These are phyloP conservation scores for Torulaspora indica DNA, from an alignment of 805 yeast genomes.

Conservation along the genomic window DNA sequence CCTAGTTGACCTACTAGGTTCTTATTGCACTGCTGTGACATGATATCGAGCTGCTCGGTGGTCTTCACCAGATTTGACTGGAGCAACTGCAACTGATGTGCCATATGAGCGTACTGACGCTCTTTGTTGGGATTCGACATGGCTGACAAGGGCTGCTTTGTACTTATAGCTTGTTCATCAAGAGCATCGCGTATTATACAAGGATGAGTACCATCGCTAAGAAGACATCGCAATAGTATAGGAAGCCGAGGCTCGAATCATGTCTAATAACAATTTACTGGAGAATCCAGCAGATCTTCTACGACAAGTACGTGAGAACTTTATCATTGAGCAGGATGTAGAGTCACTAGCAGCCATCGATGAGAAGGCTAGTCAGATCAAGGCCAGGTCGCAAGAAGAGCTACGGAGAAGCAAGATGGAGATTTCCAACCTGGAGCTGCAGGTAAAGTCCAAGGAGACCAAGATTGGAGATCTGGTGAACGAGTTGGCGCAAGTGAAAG, in stretches of 20 bases:
- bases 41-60: slow-evolving; percentile 24
- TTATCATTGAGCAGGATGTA: slow-evolving; percentile 29
- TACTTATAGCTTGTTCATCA: neutral
- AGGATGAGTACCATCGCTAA: neutral
- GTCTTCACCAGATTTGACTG: slow-evolving; percentile 29
- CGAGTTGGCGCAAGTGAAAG: slow-evolving; percentile 14
- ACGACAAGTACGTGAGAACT: slow-evolving; percentile 25
- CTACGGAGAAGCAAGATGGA: slow-evolving; percentile 10
- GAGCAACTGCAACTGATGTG: slow-evolving; percentile 28
- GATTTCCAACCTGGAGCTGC: slow-evolving; percentile 9
- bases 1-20: slow-evolving; percentile 34
- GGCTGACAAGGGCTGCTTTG: neutral
- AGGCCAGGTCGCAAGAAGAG: slow-evolving; percentile 7
- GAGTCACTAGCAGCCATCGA: slow-evolving; percentile 14
- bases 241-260: neutral
- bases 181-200: neutral
- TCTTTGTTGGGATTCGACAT: slow-evolving; percentile 28
- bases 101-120: slow-evolving; percentile 33
- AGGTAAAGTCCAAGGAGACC: slow-evolving; percentile 10
- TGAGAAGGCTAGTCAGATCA: slow-evolving; percentile 16
- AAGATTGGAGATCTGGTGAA: slow-evolving; percentile 9
- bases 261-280: slow-evolving; percentile 17
- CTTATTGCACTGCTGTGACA: slow-evolving; percentile 33
- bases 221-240: neutral
- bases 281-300: slow-evolving; percentile 26